Conservation (phyloP, 2,329 filamentous ascomycete species). For the Colletotrichum paranaense region DNA sequence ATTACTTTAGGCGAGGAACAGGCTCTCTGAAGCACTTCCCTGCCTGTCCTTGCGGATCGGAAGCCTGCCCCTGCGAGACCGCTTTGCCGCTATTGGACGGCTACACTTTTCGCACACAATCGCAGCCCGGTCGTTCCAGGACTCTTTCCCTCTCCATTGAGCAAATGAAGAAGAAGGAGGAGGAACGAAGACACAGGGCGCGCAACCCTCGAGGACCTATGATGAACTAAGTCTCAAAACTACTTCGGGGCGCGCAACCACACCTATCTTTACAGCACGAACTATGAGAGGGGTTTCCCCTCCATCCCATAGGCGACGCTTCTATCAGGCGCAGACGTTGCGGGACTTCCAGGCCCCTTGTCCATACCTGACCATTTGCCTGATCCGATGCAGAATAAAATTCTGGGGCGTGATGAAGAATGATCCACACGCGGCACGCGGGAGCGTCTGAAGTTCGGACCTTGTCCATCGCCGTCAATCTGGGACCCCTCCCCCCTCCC, state of each 20-base stretch:
- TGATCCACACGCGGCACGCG: background rate
- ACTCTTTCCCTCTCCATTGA: too few species aligned
- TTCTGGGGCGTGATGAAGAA: conserved; percentile 6
- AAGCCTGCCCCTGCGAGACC: background rate
- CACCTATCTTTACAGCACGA: too few species aligned
- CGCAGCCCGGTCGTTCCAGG: too few species aligned
- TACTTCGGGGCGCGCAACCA: too few species aligned
- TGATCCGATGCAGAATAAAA: background rate
- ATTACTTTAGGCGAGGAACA: background rate
- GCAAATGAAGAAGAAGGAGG: too few species aligned
- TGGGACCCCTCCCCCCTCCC: background rate
- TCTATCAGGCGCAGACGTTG: background rate
- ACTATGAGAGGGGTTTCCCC: too few species aligned
- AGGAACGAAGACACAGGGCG: too few species aligned
- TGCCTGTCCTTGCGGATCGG: background rate
- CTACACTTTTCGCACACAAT: background rate
- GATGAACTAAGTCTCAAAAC: too few species aligned
- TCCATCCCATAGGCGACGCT: too few species aligned
- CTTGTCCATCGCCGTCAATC: conserved; percentile 4
- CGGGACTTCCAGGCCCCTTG: too few species aligned
- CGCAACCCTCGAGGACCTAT: too few species aligned
- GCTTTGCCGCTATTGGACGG: background rate
- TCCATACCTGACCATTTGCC: conserved; percentile 3
- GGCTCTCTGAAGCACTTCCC: background rate
- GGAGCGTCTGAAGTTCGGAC: background rate